phyloP scores from a whole-genome alignment of 2,329 filamentous ascomycete genomes.

The Waltergamsia citrina region DNA sequence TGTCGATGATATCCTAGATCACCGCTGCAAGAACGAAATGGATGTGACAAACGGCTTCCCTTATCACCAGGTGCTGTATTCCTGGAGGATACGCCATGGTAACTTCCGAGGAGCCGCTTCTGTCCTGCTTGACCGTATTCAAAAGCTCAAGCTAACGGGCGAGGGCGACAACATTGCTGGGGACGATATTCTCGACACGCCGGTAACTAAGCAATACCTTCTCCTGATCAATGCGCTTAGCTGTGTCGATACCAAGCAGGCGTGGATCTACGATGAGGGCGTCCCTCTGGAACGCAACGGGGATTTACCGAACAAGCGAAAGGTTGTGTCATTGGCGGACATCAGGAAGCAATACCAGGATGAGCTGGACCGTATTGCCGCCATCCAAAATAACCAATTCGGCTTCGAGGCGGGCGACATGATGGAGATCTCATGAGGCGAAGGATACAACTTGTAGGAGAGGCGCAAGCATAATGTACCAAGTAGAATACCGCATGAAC shows the following conservation, averaged over 20 bases:
- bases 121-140: conserved; percentile 52
- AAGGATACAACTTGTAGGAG: conserved; percentile 5
- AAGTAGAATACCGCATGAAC: conserved; percentile 1
- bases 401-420: conserved; percentile 52
- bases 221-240: conserved; percentile 86
- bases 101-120: conserved; percentile 76
- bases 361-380: conserved; percentile 79
- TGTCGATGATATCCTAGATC: conserved; percentile 69
- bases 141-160: conserved; percentile 49
- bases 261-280: conserved; percentile 60
- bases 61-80: conserved; percentile 84
- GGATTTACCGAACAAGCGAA: conserved; percentile 42
- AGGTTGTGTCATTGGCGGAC: conserved; percentile 77
- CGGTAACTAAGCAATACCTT: conserved; percentile 69
- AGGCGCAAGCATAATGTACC: background rate
- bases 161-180: conserved; percentile 47
- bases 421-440: conserved; percentile 39
- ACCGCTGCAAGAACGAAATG: conserved; percentile 59
- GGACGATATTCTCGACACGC: conserved; percentile 51
- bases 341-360: conserved; percentile 81
- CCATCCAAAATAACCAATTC: conserved; percentile 85
- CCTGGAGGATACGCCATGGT: conserved; percentile 74
- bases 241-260: conserved; percentile 68
- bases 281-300: conserved; percentile 12
- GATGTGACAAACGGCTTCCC: conserved; percentile 62